Conservation (phyloP, 2,329 filamentous ascomycete species). For the Penicillium griseofulvum region DNA sequence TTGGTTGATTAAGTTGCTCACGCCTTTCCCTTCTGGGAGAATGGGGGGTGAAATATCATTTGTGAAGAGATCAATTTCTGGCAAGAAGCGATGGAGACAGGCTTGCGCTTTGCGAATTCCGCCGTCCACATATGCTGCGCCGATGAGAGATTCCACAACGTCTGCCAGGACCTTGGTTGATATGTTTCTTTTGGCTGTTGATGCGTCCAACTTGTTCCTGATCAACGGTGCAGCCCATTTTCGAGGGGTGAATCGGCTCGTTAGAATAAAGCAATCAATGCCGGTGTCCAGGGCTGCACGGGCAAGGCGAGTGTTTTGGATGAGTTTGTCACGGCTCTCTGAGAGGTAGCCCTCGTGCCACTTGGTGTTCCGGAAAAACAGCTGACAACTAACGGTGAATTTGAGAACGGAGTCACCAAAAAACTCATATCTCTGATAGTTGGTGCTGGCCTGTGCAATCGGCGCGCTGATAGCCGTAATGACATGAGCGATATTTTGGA, state of each 20-base stretch:
- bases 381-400: conserved; percentile 64
- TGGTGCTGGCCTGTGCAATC: conserved; percentile 55
- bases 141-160: conserved; percentile 81
- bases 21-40: neutral
- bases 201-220: conserved; percentile 33
- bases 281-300: conserved; percentile 61
- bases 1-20: conserved; percentile 16
- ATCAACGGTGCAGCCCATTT: conserved; percentile 71
- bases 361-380: conserved; percentile 57
- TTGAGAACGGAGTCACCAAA: conserved; percentile 84
- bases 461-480: conserved; percentile 69
- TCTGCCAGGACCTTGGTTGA: conserved; percentile 83
- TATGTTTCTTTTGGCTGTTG: conserved; percentile 41
- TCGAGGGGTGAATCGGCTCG: conserved; percentile 61
- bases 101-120: conserved; percentile 61
- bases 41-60: conserved; percentile 8
- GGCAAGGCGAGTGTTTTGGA: conserved; percentile 73
- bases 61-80: conserved; percentile 45
- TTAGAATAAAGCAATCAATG: conserved; percentile 71
- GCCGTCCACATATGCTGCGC: conserved; percentile 68
- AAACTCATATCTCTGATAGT: conserved; percentile 86
- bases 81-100: conserved; percentile 67
- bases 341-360: conserved; percentile 79
- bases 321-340: conserved; percentile 63
- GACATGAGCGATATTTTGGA: conserved; percentile 57